Base-by-base conservation (phyloP, 148 eudicot genomes). In the Amaranthus hypochondriacus region DNA sequence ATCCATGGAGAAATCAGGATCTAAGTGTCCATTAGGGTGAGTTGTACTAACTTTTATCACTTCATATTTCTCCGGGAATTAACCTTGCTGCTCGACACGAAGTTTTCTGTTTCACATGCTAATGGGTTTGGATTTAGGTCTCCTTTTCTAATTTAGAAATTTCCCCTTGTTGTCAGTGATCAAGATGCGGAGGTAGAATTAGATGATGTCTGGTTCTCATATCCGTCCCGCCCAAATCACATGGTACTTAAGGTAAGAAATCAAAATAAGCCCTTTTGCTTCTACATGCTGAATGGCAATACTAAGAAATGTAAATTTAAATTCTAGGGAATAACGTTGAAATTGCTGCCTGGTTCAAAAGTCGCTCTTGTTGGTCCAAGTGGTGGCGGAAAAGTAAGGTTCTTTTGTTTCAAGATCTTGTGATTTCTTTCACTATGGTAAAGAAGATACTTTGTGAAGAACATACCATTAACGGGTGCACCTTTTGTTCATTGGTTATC, bases 331-430 rank as follows among this genome's bases (percentile, higher is more conserved):
- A 88, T 93, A 80, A 85, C 85, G 15, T 57, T 93, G 56, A 91
- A 83, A 75, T 69, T 93, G 81, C 80, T 74, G 70, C 85, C 98
- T 73, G 96, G 96, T 68, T 87, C 94, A 52, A 93, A 91, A 80
- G 94, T 93, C 58, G 98, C 98, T 14, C 89, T 93, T 54, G 97
- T 93, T 56, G 98, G 98, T 76, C 98, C 98, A 71, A 93, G 98
- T 77, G 98, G 98, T 79, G 98, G 98, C 28, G 98, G 98, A 73
- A 93, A 93, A 82, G 98, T 93, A 87, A 62, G 7, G 51, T 55
- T 48, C 48, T 28, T 11, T 49, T 66, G 39, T 57, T 63, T 6
- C 1, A 66, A 67, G n/a, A 49, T 72, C 18, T 55, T 55, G 43
- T 46, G 59, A 11, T 75, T 6, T 56, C 12, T 52, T 13, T 50